Base-by-base conservation (phyloP, 805 yeast species). In the Kregervanrija delftensis region DNA sequence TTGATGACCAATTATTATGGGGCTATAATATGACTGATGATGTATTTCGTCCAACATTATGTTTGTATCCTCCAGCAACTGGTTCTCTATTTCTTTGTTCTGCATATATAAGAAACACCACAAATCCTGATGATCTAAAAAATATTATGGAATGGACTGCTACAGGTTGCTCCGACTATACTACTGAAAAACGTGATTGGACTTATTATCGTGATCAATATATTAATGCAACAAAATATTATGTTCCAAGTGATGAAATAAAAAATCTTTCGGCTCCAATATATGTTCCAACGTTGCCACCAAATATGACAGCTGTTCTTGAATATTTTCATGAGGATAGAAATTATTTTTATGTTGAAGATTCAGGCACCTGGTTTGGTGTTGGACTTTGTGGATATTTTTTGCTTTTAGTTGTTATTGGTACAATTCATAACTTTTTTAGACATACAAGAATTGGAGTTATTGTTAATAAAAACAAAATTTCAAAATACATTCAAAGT, bases 331-430 rank as follows among this genome's bases (percentile, higher is more conserved):
- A 8, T 11, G 51, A 46, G 15, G 55, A 55, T 31, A 17, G 35
- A 6, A 42, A 49, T 8, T 53, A 47, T 30, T 56, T 56, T 36
- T 35, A 40, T 3, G 58, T 60, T 33, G 35, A 49, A n/a, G 68
- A 64, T 42, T 59, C 48, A 33, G 51, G 61, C 31, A 53, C 60
- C 1, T 56, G 51, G 52, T 63, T 61, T 55, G 68, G 72, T 4
- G 65, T 60, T 39, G 63, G 61, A 4, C 51, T 72, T 32, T 49
- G 65, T 42, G 56, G 60, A 6, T 73, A 63, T 52, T 74, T 74
- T 66, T 60, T 61, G n/a, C 14, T 64, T 3, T 61, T 72, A 0
- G 54, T 73, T 51, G 12, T 70, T 0, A 34, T 68, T 14, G 64
- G 68, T 16, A 63, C 66, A 11, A n/a, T 56, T 3, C 49, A 49